phyloP scores from a whole-genome alignment of 148 eudicot species.

The Camellia lanceoleosa region DNA sequence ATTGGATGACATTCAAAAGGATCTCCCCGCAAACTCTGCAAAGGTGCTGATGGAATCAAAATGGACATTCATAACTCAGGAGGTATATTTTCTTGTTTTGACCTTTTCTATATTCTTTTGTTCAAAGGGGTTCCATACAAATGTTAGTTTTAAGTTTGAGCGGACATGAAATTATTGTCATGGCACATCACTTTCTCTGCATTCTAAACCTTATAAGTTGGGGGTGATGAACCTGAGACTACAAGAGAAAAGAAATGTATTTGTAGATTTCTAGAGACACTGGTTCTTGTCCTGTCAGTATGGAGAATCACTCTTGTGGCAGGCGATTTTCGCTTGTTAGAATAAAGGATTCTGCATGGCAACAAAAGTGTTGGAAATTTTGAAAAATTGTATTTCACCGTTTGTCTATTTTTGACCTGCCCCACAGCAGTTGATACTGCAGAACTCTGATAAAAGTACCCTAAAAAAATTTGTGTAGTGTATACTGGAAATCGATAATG shows the following conservation, averaged over 20 bases:
- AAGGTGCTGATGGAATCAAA: constrained; percentile 42
- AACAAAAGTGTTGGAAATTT: no score
- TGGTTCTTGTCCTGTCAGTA: no score
- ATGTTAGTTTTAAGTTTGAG: neutral
- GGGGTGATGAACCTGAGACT: no score
- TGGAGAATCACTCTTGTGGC: no score
- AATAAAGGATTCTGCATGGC: no score
- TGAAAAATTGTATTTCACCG: no score
- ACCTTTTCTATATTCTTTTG: neutral
- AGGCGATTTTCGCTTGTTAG: no score
- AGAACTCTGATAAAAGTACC: neutral
- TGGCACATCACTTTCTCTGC: neutral
- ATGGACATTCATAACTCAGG: constrained; percentile 67
- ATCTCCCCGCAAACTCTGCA: constrained; percentile 44
- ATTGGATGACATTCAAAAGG: constrained; percentile 62
- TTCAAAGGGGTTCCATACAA: neutral
- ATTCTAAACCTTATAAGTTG: neutral
- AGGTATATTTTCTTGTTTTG: constrained; percentile 31
- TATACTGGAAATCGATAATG: neutral
- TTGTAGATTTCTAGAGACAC: no score
- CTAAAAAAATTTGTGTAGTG: neutral
- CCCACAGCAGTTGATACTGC: neutral
- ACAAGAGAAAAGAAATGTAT: no score
- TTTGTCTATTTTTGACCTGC: neutral
- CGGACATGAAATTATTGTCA: neutral